Percentiles rank a stretch among this genome's conserved stretches.
phyloP scores from a whole-genome alignment of 1,284 basidiomycete genomes.

The Abortiporus biennis region DNA sequence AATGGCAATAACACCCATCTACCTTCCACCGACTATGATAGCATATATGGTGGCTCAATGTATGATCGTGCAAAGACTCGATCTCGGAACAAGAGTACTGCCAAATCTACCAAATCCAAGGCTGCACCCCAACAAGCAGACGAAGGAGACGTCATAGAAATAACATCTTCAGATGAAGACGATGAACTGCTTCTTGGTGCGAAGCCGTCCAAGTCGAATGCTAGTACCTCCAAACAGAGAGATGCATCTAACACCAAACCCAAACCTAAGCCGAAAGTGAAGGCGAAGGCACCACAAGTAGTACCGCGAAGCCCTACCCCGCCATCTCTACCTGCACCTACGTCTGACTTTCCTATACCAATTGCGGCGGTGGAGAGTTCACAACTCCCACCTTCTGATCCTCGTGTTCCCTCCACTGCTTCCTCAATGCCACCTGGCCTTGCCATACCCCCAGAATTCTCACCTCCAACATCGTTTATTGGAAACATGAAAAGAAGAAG shows the following conservation, averaged over 20 bases:
- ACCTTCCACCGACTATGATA: slow-evolving; percentile 9
- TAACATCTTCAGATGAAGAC: slow-evolving; percentile 25
- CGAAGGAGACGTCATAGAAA: slow-evolving; percentile 21
- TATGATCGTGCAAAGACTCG: slow-evolving; percentile 43
- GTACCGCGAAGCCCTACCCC: slow-evolving; percentile 18
- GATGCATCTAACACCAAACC: slow-evolving; percentile 12
- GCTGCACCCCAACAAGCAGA: slow-evolving; percentile 12
- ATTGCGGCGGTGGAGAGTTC: too few species aligned
- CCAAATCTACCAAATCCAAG: too few species aligned
- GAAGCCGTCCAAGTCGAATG: slow-evolving; percentile 13
- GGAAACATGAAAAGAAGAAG: too few species aligned
- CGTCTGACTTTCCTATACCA: slow-evolving; percentile 19
- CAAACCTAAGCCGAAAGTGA: slow-evolving; percentile 9
- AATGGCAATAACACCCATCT: too few species aligned
- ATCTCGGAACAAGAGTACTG: slow-evolving; percentile 23
- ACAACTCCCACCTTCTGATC: slow-evolving; percentile 28
- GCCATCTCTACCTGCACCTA: slow-evolving; percentile 21
- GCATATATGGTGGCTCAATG: slow-evolving; percentile 18
- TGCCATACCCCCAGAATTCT: neutral
- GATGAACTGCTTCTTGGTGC: slow-evolving; percentile 18
- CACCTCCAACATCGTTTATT: slow-evolving; percentile 11
- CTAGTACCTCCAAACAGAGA: too few species aligned
- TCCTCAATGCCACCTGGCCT: slow-evolving; percentile 9
- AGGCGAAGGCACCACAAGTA: slow-evolving; percentile 8
- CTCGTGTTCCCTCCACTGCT: slow-evolving; percentile 19